Evolutionary conservation across 1,284 basidiomycete genomes (phyloP).

Genomic region (Cutaneotrichosporon mucoides): DNA sequence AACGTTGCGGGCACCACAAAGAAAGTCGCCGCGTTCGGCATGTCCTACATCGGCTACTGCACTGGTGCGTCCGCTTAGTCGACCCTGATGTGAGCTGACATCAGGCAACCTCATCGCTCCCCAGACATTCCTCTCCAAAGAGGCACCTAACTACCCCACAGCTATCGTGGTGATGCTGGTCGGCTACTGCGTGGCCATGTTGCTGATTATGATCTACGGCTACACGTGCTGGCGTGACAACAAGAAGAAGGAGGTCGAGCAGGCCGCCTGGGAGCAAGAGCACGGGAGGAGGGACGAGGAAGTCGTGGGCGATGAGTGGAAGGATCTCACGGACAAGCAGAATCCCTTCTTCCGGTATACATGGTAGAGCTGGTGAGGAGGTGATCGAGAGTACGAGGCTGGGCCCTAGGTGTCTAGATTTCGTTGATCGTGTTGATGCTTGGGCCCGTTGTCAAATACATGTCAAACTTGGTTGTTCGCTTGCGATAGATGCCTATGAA

Average conservation of each 20-base stretch:
- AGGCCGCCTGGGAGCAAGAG: conserved; percentile 3
- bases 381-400: no score
- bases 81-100: neutral
- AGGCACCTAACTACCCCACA: conserved; percentile 26
- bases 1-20: conserved; percentile 34
- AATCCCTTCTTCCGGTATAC: conserved; percentile 2
- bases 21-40: conserved; percentile 27
- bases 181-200: conserved; percentile 27
- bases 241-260: conserved; percentile 16
- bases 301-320: conserved; percentile 21
- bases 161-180: conserved; percentile 27
- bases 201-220: conserved; percentile 15
- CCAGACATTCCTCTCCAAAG: conserved; percentile 26
- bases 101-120: conserved; percentile 28
- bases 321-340: conserved; percentile 26
- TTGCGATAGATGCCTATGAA: no score
- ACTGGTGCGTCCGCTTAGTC: neutral
- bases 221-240: conserved; percentile 22
- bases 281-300: conserved; percentile 4
- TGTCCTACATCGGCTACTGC: conserved; percentile 29
- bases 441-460: no score
- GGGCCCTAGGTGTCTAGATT: no score
- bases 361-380: neutral
- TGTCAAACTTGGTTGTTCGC: no score
- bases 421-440: no score